Percentiles rank a stretch among this genome's conserved stretches.
phyloP scores from a whole-genome alignment of 179 eudicot species.

The Gypsophila paniculata region DNA sequence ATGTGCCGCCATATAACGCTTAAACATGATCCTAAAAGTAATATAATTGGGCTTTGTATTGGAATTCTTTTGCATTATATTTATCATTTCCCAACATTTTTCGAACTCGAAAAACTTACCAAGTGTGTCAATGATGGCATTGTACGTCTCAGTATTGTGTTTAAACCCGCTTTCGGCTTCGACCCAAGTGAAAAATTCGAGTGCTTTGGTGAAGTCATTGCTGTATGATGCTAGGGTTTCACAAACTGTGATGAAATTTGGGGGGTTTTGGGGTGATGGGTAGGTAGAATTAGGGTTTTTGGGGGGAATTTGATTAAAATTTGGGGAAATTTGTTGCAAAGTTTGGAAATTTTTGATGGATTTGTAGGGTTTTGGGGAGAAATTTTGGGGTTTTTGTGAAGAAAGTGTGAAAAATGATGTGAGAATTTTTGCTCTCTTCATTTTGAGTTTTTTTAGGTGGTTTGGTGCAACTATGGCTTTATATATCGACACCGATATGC shows the following conservation, averaged over 20 bases:
- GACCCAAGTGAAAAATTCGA: constrained; percentile 83
- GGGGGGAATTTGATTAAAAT: constrained; percentile 11
- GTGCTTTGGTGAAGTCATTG: constrained; percentile 66
- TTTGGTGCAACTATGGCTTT: neutral
- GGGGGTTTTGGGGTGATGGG: constrained; percentile 27
- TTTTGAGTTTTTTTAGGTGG: constrained; percentile 2
- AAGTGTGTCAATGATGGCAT: constrained; percentile 68
- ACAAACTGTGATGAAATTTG: constrained; percentile 39
- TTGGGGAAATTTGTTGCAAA: constrained; percentile 22
- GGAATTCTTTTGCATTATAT: constrained; percentile 38
- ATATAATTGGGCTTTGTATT: constrained; percentile 51
- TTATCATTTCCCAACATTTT: constrained; percentile 57
- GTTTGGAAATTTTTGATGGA: constrained; percentile 21
- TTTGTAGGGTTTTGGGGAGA: neutral
- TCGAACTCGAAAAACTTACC: constrained; percentile 96
- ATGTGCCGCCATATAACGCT: constrained; percentile 71
- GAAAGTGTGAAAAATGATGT: constrained; percentile 15
- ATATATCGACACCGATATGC: neutral
- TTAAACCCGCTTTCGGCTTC: constrained; percentile 41
- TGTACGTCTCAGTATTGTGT: constrained; percentile 68
- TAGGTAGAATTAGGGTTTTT: neutral
- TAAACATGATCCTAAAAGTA: constrained; percentile 72
- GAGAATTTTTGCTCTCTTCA: constrained; percentile 28
- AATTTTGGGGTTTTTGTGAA: constrained; percentile 4
- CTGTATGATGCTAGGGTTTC: constrained; percentile 63